Base-by-base conservation (phyloP, 2,329 filamentous ascomycete species). In the Graphilbum ipis-grandicollis region DNA sequence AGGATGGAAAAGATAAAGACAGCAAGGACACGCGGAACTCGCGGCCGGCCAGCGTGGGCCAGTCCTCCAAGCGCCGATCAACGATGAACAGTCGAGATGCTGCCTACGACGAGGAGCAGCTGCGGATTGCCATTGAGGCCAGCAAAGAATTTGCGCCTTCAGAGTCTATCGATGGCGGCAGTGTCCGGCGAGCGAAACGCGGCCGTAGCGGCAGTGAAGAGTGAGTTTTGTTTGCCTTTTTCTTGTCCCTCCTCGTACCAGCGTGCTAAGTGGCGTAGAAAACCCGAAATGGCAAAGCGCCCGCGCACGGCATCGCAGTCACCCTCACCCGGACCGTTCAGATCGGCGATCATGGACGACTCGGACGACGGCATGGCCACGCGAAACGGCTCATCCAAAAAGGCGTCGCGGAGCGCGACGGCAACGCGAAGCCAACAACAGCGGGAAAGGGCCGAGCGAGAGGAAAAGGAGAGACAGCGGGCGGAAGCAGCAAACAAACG, bases 51-150 rank as follows among this genome's bases (percentile, higher is more conserved):
- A 58, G 63, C 1, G 52, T 58, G 10, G 59, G 58, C 31, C 67
- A 73, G 37, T 68, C 71, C 36, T 75, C 78, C 28, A 96, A 94
- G 55, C 74, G 90, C 41, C 73, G 90, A 21, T 93, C 85, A 17
- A 98, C 90, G 7, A 94, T 96, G 84, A 93, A 96, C 52, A 98
- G 90, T 54, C 75, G 88, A 43, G 80, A 85, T 54, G 86, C 88
- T 31, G 88, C 85, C 18, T 96, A 96, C 48, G 86, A 96, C 45
- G 90, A 98, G 56, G 86, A 93, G 48, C 84, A 92, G 53, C 77
- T 98, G 29, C 74, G 85, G 38, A 74, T 81, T 46, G 90, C 88
- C 22, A 85, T 98, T 47, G 88, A 96, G 55, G 86, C 92, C 43
- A 98, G 90, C 62, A 94, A 86, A 58, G 78, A 82, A 50, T 83